Base-by-base conservation (phyloP, 116 monocot species). In the Dioscorea cayenensis region DNA sequence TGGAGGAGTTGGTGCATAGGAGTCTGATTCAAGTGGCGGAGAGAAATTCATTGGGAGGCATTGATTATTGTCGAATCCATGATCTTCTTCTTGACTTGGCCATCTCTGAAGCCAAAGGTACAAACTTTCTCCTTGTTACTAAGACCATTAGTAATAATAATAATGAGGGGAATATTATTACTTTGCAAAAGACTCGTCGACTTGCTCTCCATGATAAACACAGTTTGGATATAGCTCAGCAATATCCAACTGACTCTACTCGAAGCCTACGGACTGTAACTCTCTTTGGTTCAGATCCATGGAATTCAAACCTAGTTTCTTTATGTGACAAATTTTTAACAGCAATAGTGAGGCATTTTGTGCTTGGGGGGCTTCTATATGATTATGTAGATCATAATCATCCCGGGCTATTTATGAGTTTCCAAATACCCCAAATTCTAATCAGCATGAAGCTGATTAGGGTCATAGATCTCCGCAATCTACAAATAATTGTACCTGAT, bases 1-100 rank as follows among this genome's bases (percentile, higher is more conserved):
- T 85, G 0, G 36, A 80, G 11, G 73, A 81, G 27, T 72, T 85
- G 9, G 60, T 50, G 0, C 67, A 63, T 11, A 71, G 80, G 55
- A 71, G 52, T n/a, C 20, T 82, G 9, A 21, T 82, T 65, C 73
- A 77, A 37, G 73, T 77, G 14, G 65, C 29, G 5, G 6, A 25
- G 18, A 4, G 43, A 8, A 36, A 49, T 22, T 0, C 59, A 4
- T 1, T 43, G 17, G 63, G 63, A 13, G 0, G 17, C 2, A 61
- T 43, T 2, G 3, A 0, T 0, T 1, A 18, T 51, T 52, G 6
- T 21, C 36, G 0, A 32, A 59, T 82, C 60, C 77, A 82, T 37
- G 73, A 73, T 61, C 65, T 73, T 14, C 16, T 77, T 4, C 62
- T 23, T 7, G 73, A 81, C 4, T 25, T 81, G 9, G 11, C 70